These are phyloP conservation scores for Priceomyces fermenticarens DNA, from an alignment of 805 yeast genomes.

Conservation along the genomic window DNA sequence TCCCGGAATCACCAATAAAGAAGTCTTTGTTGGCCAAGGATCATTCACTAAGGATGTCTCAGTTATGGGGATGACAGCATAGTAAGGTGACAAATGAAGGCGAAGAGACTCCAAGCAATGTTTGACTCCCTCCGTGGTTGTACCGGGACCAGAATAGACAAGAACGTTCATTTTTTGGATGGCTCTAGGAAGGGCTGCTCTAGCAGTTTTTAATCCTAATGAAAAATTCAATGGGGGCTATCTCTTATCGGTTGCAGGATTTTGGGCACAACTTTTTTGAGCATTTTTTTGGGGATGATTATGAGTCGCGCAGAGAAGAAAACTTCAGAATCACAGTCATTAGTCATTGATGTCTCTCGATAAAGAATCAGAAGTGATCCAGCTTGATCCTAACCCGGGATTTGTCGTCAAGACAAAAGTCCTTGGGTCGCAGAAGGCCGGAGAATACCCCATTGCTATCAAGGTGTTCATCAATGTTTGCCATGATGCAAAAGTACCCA, in stretches of 20 bases:
- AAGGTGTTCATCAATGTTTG: constrained; percentile 82
- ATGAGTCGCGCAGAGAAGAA: not conserved
- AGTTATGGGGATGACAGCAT: constrained; percentile 76
- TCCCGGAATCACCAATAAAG: constrained; percentile 86
- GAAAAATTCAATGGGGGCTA: not conserved
- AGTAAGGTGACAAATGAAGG: constrained; percentile 74
- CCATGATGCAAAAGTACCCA: constrained; percentile 61
- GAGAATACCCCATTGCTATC: constrained; percentile 30
- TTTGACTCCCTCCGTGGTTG: constrained; percentile 82
- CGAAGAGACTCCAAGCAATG: constrained; percentile 79
- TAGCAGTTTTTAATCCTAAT: not conserved
- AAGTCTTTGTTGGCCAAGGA: constrained; percentile 84
- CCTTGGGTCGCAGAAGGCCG: constrained; percentile 28
- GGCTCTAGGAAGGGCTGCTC: not conserved
- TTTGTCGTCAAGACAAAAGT: constrained; percentile 71
- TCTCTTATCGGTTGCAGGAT: not conserved
- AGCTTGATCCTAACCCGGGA: constrained; percentile 55
- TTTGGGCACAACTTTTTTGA: too few species aligned
- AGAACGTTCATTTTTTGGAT: constrained; percentile 30
- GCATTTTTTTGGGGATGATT: too few species aligned
- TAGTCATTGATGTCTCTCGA: constrained; percentile 3
- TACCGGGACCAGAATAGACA: constrained; percentile 59
- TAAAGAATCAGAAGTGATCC: constrained; percentile 14
- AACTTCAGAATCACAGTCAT: not conserved
- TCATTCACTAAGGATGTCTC: constrained; percentile 64